Base-by-base conservation (phyloP, 2,329 filamentous ascomycete genomes). In the Geosmithia flava region DNA sequence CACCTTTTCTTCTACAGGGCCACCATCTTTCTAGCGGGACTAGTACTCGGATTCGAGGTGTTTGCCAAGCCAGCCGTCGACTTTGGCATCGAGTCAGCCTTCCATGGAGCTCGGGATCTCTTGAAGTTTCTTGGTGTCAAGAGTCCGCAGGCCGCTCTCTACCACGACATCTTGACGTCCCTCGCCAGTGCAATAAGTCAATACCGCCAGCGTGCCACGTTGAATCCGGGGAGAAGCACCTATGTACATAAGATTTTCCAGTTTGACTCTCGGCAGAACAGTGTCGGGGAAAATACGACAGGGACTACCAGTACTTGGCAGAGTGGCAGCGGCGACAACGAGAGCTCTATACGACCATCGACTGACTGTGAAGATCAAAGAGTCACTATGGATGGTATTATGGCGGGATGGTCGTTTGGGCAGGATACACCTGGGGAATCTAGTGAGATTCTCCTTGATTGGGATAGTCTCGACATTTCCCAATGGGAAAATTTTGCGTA, bases 61-160 rank as follows among this genome's bases (percentile, higher is more conserved):
- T 77, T 80, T 50, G 71, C 71, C 0, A 68, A 74, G 45, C 58
- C 62, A 6, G 66, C 69, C 1, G 57, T 67, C 1, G 67, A 74
- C 29, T 59, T 67, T 7, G 68, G 71, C 20, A 63, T 71, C 42
- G 68, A 70, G n/a, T 56, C 58, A 7, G 70, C 75, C 0, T 80
- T 80, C 51, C 59, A 63, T 19, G 67, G 69, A 2, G 70, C 76
- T 2, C 66, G 69, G 4, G 64, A 70, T 17, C 70, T 80, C 1
- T 64, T 81, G 1, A 62, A 62, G 1, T 67, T 67, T 30, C 58
- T 80, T 1, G 66, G 71, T 0, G 58, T 58, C 0, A 67, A 72
- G 45, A 77, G 73, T 41, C 71, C 75, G 0, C 76, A 80, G 51
- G 77, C 77, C 3, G 69, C 66, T 2, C 75, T 79, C 47, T 80